Percentiles rank a stretch among this genome's conserved stretches.
phyloP scores from a whole-genome alignment of 768 basidiomycete genomes.

The Hygrocybe coccinea region DNA sequence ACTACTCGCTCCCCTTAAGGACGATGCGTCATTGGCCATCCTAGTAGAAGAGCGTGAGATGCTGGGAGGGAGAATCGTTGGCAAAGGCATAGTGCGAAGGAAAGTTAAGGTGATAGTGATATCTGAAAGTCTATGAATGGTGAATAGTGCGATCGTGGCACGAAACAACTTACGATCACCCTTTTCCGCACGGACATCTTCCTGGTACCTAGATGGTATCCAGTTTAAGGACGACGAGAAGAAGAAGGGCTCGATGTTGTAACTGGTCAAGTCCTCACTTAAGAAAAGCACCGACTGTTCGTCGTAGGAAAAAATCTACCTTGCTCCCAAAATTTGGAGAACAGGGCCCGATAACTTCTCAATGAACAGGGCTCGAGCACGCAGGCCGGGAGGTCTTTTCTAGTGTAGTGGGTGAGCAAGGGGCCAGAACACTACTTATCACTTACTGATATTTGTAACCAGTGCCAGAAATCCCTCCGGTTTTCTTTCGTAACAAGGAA shows the following conservation, averaged over 20 bases:
- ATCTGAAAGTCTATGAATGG: slow-evolving; percentile 31
- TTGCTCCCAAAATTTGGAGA: slow-evolving; percentile 52
- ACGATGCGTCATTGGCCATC: not conserved
- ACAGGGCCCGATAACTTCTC: slow-evolving; percentile 47
- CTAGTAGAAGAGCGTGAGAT: not conserved
- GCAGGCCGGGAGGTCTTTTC: slow-evolving; percentile 19
- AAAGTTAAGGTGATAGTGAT: slow-evolving; percentile 54
- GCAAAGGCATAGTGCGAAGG: slow-evolving; percentile 34
- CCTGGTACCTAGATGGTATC: slow-evolving; percentile 65
- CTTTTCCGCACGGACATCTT: slow-evolving; percentile 33
- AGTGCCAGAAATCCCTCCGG: not conserved
- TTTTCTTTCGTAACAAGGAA: not conserved
- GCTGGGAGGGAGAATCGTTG: not conserved
- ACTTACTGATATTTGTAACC: slow-evolving; percentile 7
- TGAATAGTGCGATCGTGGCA: not conserved
- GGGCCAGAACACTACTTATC: not conserved
- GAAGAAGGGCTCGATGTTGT: slow-evolving; percentile 58
- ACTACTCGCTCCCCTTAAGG: not conserved
- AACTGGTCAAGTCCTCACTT: slow-evolving; percentile 25
- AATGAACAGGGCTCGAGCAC: slow-evolving; percentile 47
- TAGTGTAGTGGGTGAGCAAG: slow-evolving; percentile 8
- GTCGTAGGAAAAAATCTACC: slow-evolving; percentile 20
- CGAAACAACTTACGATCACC: slow-evolving; percentile 36
- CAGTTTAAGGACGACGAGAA: slow-evolving; percentile 60
- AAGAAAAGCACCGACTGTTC: not conserved